Conservation (phyloP, 176 grass and related monocot genomes). For the Zoysia pacifica region DNA sequence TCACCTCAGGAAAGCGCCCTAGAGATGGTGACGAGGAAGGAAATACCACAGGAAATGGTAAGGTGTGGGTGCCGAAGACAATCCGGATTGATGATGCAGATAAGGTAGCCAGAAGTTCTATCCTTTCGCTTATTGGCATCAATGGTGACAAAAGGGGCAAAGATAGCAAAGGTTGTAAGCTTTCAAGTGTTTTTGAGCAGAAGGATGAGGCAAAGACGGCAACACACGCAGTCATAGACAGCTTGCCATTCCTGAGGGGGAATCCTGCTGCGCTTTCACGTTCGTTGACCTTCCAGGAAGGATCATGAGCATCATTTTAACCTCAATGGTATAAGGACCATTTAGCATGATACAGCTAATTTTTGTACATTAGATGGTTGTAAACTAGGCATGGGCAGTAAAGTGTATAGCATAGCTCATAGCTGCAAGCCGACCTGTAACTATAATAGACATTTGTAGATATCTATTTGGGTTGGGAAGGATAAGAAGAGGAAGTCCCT, state of each 20-base stretch:
- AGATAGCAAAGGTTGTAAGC: conserved; percentile 50
- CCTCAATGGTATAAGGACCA: conserved; percentile 25
- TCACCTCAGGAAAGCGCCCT: conserved; percentile 65
- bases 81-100: conserved; percentile 70
- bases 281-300: conserved; percentile 80
- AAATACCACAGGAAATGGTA: conserved; percentile 42
- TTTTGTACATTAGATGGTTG: conserved; percentile 82
- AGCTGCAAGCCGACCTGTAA: conserved; percentile 43
- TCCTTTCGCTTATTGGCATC: conserved; percentile 70
- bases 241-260: conserved; percentile 52
- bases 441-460: conserved; percentile 55
- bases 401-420: conserved; percentile 28
- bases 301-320: conserved; percentile 52
- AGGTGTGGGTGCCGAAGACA: conserved; percentile 73
- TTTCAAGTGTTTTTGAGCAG: conserved; percentile 61
- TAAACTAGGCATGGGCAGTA: conserved; percentile 41
- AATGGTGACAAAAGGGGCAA: conserved; percentile 45
- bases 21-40: conserved; percentile 53
- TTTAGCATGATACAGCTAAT: conserved; percentile 43
- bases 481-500: conserved; percentile 33
- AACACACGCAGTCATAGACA: conserved; percentile 37
- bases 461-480: conserved; percentile 36
- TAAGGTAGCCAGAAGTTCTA: conserved; percentile 83
- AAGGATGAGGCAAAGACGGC: conserved; percentile 53
- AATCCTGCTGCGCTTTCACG: conserved; percentile 82